Conservation (phyloP, 768 basidiomycete species). For the Trichaptum fuscoviolaceum region DNA sequence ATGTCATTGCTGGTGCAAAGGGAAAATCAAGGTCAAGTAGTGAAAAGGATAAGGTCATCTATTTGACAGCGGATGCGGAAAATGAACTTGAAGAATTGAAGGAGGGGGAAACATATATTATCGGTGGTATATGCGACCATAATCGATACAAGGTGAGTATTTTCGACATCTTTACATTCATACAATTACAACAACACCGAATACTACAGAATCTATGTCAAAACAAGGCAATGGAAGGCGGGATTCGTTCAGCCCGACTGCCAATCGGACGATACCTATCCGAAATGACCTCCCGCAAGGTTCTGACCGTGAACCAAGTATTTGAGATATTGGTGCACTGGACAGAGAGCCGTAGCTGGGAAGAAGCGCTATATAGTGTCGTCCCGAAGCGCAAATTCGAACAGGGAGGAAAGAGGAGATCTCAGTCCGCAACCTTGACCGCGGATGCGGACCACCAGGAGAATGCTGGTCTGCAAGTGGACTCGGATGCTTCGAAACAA, state of each 20-base stretch:
- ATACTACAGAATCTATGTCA: constrained; percentile 76
- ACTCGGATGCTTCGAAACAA: constrained; percentile 15
- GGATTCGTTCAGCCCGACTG: constrained; percentile 80
- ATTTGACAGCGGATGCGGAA: constrained; percentile 91
- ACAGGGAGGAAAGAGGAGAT: constrained; percentile 29
- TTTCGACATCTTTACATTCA: constrained; percentile 11
- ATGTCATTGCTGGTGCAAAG: constrained; percentile 1
- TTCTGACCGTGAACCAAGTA: constrained; percentile 95
- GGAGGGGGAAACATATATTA: constrained; percentile 85
- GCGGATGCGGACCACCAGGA: constrained; percentile 11
- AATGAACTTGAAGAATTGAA: constrained; percentile 80
- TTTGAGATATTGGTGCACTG: constrained; percentile 90
- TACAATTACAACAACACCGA: constrained; percentile 12
- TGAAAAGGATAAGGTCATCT: constrained; percentile 50
- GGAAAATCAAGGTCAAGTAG: constrained; percentile 1
- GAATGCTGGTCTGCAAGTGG: constrained; percentile 12
- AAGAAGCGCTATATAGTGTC: constrained; percentile 77
- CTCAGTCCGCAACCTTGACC: constrained; percentile 8
- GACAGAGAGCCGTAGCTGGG: constrained; percentile 85
- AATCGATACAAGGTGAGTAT: constrained; percentile 85
- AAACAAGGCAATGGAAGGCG: constrained; percentile 71
- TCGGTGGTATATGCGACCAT: constrained; percentile 87
- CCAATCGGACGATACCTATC: constrained; percentile 92
- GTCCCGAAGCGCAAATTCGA: constrained; percentile 91
- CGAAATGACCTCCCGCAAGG: constrained; percentile 83